Evolutionary conservation across 225 moss, liverwort and hornwort genomes (phyloP).

Genomic region (Takakia lepidozioides): DNA sequence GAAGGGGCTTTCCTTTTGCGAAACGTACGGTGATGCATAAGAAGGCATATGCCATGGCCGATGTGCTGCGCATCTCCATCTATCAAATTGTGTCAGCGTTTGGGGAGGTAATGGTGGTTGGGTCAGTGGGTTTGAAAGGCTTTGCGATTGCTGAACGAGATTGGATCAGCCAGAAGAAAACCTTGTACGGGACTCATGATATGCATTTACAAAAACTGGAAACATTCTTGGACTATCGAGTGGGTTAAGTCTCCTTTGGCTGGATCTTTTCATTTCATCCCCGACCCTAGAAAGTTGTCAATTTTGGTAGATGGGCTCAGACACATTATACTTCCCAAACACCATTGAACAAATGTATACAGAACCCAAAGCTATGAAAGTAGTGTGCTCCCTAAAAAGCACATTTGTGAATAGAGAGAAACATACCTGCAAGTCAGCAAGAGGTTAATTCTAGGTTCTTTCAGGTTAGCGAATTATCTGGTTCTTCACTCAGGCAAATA

Average conservation of each 20-base stretch:
- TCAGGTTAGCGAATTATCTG: too few species aligned
- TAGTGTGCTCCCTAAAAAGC: too few species aligned
- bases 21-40: slow-evolving; percentile 73
- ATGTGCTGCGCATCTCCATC: slow-evolving; percentile 65
- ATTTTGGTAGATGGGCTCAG: too few species aligned
- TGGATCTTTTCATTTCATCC: too few species aligned
- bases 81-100: slow-evolving; percentile 78
- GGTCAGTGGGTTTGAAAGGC: slow-evolving; percentile 35
- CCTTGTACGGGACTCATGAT: slow-evolving; percentile 66
- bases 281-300: too few species aligned
- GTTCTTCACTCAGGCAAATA: too few species aligned
- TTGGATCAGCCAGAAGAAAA: slow-evolving; percentile 54
- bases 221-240: slow-evolving; percentile 53
- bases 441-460: too few species aligned
- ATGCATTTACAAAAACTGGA: slow-evolving; percentile 66
- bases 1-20: slow-evolving; percentile 51
- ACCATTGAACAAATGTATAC: too few species aligned
- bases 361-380: too few species aligned
- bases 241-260: slow-evolving; percentile 15
- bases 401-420: too few species aligned
- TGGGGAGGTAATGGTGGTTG: slow-evolving; percentile 63
- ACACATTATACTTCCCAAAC: too few species aligned
- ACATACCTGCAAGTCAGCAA: too few species aligned
- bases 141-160: slow-evolving; percentile 50
- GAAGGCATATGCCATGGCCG: slow-evolving; percentile 73